A percentile compares a stretch with the other conserved stretches of the same genome.
Conservation (phyloP, 176 grass and related monocot genomes). For the Microstegium vimineum region DNA sequence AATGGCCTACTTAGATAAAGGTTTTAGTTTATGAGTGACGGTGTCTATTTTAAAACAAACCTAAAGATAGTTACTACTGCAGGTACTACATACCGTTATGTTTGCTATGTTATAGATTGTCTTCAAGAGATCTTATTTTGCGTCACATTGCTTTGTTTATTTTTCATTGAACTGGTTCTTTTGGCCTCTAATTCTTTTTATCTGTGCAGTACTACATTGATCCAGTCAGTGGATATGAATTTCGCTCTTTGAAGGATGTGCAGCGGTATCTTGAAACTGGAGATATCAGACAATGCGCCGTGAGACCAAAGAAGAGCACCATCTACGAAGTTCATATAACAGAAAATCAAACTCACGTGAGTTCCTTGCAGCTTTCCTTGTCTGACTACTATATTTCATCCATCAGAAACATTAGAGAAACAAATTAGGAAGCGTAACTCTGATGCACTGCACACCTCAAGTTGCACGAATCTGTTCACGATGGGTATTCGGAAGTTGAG, state of each 20-base stretch:
- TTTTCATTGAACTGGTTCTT: neutral
- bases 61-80: neutral
- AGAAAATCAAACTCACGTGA: constrained; percentile 51
- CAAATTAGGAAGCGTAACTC: constrained; percentile 13
- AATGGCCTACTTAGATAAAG: neutral
- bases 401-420: constrained; percentile 7
- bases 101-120: constrained; percentile 16
- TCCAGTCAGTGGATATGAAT: constrained; percentile 70
- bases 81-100: neutral
- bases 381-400: constrained; percentile 1
- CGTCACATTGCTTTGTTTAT: constrained; percentile 24
- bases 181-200: constrained; percentile 20
- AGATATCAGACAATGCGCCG: constrained; percentile 42
- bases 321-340: constrained; percentile 6
- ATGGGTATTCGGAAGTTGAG: neutral
- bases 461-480: too few species aligned
- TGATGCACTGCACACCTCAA: neutral
- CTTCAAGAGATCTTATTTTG: neutral
- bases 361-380: constrained; percentile 18
- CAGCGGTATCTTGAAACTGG: constrained; percentile 53
- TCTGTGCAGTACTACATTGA: constrained; percentile 67
- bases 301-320: constrained; percentile 48
- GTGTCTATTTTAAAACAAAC: neutral
- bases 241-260: constrained; percentile 69
- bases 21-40: neutral